A percentile compares a stretch with the other conserved stretches of the same genome.
Evolutionary conservation across 805 yeast genomes (phyloP).

Genomic region (Tetrapisispora phaffii): DNA sequence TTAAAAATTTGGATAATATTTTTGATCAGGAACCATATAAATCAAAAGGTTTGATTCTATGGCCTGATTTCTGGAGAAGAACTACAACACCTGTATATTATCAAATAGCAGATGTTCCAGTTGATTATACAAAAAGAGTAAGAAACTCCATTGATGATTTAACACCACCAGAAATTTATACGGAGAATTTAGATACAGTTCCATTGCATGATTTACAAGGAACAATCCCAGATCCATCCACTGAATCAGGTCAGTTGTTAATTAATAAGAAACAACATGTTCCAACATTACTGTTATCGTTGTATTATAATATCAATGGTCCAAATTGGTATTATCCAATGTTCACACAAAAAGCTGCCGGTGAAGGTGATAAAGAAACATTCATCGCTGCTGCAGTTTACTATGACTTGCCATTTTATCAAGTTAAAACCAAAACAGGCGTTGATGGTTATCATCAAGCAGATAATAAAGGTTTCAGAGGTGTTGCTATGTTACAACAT

Average conservation of each 20-base stretch:
- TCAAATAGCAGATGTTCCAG: constrained; percentile 52
- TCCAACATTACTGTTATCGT: constrained; percentile 47
- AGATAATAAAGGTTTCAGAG: constrained; percentile 37
- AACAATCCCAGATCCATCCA: constrained; percentile 58
- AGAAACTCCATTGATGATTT: constrained; percentile 31
- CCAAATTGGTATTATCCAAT: constrained; percentile 61
- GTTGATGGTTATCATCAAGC: constrained; percentile 32
- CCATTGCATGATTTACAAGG: constrained; percentile 53
- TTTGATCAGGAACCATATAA: constrained; percentile 52
- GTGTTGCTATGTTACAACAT: constrained; percentile 72
- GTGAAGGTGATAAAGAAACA: constrained; percentile 75
- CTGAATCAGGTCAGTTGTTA: constrained; percentile 67
- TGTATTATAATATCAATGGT: constrained; percentile 61
- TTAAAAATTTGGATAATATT: constrained; percentile 49
- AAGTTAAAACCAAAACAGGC: constrained; percentile 33
- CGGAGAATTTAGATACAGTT: constrained; percentile 25
- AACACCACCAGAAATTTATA: constrained; percentile 27
- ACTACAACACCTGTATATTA: constrained; percentile 70
- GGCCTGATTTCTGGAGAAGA: constrained; percentile 90
- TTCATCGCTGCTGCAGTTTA: constrained; percentile 50
- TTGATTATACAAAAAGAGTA: constrained; percentile 35
- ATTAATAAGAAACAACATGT: constrained; percentile 53
- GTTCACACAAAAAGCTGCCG: constrained; percentile 69
- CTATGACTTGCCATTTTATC: constrained; percentile 41
- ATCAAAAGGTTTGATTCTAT: constrained; percentile 44